A percentile compares a stretch with the other conserved stretches of the same genome.
These are phyloP conservation scores for Lactifluus volemus DNA, from an alignment of 768 basidiomycete genomes.

Conservation along the genomic window DNA sequence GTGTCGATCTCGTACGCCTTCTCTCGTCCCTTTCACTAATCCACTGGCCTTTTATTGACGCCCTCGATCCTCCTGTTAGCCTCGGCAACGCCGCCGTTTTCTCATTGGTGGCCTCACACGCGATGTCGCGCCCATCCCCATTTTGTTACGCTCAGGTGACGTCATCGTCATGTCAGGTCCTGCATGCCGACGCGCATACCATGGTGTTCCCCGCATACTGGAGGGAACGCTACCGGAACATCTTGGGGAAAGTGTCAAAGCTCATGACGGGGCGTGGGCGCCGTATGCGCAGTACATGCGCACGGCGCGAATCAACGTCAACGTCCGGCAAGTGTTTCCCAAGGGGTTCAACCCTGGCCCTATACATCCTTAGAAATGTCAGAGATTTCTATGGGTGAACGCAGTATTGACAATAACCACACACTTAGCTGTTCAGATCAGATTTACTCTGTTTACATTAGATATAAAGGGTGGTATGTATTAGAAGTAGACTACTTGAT, in stretches of 20 bases:
- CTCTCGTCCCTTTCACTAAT: background rate
- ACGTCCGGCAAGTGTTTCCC: constrained; percentile 84
- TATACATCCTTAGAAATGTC: background rate
- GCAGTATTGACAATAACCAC: background rate
- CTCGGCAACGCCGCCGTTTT: constrained; percentile 88
- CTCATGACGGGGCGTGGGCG: constrained; percentile 39
- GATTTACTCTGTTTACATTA: background rate
- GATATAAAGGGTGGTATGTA: background rate
- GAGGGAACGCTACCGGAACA: constrained; percentile 69
- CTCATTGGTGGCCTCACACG: constrained; percentile 81
- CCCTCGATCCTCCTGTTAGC: constrained; percentile 30
- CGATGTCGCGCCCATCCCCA: constrained; percentile 64
- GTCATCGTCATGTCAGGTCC: constrained; percentile 90
- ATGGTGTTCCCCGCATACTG: constrained; percentile 86
- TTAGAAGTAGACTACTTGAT: background rate
- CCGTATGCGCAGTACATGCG: constrained; percentile 56
- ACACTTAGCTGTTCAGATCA: background rate
- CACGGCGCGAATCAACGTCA: constrained; percentile 78
- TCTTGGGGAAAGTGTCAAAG: constrained; percentile 26
- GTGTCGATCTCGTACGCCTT: constrained; percentile 82
- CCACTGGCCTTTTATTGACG: background rate
- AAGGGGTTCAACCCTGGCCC: constrained; percentile 45
- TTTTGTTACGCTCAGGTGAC: constrained; percentile 88
- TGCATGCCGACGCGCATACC: constrained; percentile 77
- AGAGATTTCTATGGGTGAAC: background rate